Evolutionary conservation across 2,329 filamentous ascomycete species (phyloP), one percentile per base, ranked within the genome.

Genomic region (Davidsoniella australis): DNA sequence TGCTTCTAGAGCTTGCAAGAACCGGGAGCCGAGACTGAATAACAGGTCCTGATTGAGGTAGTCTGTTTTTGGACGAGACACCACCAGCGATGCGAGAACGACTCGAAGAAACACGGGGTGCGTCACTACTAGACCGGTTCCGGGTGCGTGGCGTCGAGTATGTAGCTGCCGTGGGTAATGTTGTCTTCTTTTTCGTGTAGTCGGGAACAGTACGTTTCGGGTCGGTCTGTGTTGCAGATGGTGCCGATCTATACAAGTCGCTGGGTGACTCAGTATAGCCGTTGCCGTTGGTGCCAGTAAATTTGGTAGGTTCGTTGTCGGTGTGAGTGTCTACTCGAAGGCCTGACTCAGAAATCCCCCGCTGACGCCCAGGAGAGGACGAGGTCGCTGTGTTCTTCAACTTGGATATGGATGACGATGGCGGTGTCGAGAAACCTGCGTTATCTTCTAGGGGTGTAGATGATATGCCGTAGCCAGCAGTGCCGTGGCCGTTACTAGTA

Each of bases 301-400:
- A 26, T 10, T 26, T 29, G 9, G 18, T 26, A 26, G 14, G 3
- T 23, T 36, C 42, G 42, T 50, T 49, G 36, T 20, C 38, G 26
- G 9, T 16, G 47, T 39, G 20, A 8, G 62, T 66, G 52, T 71
- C 64, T 56, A 70, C 72, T 54, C 72, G 69, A 55, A 82, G 63
- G 59, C 72, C 78, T n/a, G 82, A 80, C 58, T 88, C 84, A 41
- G 82, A 85, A 18, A 79, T 80, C 62, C 80, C 72, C 54, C 80
- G 69, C 53, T 69, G 67, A 46, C 71, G 66, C 45, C 66, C 58
- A 33, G 63, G 61, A n/a, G 52, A 54, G 45, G 56, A 58, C 9
- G 23, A 16, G 6, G 36, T 41, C 40, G 17, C 16, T 20, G 9
- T 20, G 23, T n/a, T 12, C 18, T 8, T 47, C 24, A 33, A 33